These are phyloP conservation scores for Trypanosoma brucei DNA, from an alignment of 208 protist species.

Conservation along the genomic window DNA sequence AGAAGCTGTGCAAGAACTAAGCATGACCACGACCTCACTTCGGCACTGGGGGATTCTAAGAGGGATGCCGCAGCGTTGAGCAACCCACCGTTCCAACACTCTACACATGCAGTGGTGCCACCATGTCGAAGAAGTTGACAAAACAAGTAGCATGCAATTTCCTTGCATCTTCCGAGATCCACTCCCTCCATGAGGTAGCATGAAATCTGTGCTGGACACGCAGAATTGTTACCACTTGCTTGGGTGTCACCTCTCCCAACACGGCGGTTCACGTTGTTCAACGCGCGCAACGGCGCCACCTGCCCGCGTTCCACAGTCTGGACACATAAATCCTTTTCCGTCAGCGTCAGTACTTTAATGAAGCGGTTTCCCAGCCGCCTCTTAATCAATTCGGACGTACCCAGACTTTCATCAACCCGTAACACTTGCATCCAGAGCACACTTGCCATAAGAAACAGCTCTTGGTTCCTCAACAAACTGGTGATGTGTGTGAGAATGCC, in stretches of 20 bases:
- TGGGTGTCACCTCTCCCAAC: not conserved
- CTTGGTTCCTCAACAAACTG: slow-evolving; percentile 90
- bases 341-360: slow-evolving; percentile 58
- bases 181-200: slow-evolving; percentile 71
- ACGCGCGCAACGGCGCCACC: slow-evolving; percentile 14
- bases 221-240: not conserved
- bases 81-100: slow-evolving; percentile 79
- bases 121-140: slow-evolving; percentile 63
- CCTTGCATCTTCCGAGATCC: slow-evolving; percentile 70
- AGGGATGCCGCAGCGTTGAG: slow-evolving; percentile 70
- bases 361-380: slow-evolving; percentile 63
- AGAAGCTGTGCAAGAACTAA: slow-evolving; percentile 75
- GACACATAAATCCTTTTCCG: slow-evolving; percentile 86
- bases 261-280: not conserved
- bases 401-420: slow-evolving; percentile 46
- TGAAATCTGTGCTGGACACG: slow-evolving; percentile 43
- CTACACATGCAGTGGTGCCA: slow-evolving; percentile 57
- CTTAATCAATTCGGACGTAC: slow-evolving; percentile 55
- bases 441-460: slow-evolving; percentile 71
- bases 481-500: slow-evolving; percentile 98
- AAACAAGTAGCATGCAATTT: slow-evolving; percentile 93
- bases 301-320: slow-evolving; percentile 69
- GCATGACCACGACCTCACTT: slow-evolving; percentile 82
- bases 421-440: slow-evolving; percentile 87
- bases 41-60: slow-evolving; percentile 54